Base-by-base conservation (phyloP, 805 yeast species). In the Monosporozyma aerobia region DNA sequence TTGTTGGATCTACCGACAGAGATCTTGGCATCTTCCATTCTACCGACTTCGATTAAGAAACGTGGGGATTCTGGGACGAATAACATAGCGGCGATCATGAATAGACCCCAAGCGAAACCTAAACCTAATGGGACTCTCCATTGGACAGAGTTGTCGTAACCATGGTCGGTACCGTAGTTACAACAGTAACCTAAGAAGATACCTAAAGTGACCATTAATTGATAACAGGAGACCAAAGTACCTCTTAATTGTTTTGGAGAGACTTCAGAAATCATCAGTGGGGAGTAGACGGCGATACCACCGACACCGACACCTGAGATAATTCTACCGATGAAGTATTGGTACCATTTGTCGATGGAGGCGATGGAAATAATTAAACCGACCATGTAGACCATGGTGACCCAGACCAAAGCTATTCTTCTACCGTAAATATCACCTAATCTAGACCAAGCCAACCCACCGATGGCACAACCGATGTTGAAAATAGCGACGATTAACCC, bases 261-360 rank as follows among this genome's bases (percentile, higher is more conserved):
- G 54, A 83, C 75, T 67, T 84, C 90, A 43, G 85, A 76, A 61
- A 83, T 82, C 67, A 83, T 80, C 65, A 87, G 70, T 49, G 95
- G 90, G 35, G 85, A 86, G 53, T 84, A 75, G 45, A 90, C 88
- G 40, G 90, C 81, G 41, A 86, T 76, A 55, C 81, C 80, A 59
- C 96, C 96, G 55, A 87, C 88, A 54, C 87, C 87, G 10, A 85
- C 59, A 54, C 96, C 95, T 30, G 87, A 79, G 75, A 75, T 63
- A 48, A 64, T 78, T 72, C 90, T 76, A 51, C 90, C 90, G 57
- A 84, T 76, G 60, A 81, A 77, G 64, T 79, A 78, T 69, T 84
- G 90, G 69, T 80, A 82, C 90, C 90, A 84, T 53, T 76, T 73
- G 58, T 68, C 56, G 32, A 61, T 53, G 16, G 72, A 65, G n/a